Evolutionary conservation across 306 rosid species (phyloP), one percentile per base, ranked within the genome.

Genomic region (Cucumis hystrix): DNA sequence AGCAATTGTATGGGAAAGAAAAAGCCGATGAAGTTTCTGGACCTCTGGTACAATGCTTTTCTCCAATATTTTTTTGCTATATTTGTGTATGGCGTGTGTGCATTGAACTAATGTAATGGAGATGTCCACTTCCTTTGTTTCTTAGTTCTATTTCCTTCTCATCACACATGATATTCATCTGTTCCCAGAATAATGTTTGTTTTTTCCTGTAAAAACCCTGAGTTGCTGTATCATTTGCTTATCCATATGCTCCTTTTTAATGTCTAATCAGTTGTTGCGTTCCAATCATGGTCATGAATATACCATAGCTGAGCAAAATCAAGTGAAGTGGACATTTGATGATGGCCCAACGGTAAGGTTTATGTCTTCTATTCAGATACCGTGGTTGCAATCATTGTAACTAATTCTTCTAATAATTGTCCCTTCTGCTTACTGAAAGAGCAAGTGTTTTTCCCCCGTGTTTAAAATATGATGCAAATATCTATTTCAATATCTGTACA

Each of bases 1-100:
- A 92, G 84, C 96, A 89, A 79, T 79, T 95, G 87, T 89, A 78
- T 64, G 97, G 97, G 77, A 92, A 92, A 83, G 96, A 88, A 72
- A 92, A 90, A 84, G 96, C 92, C 16, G 87, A 85, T 33, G 96
- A 90, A 89, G 93, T 95, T 84, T 86, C 91, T 45, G 91, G 91
- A 25, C 97, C 97, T 54, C 76, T 95, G 97, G 98, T 92, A 85
- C 39, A 79, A 35, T 72, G 55, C 65, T 80, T 54, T 68, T 69
- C 81, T 82, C 37, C 0, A 20, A 17, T 47, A 18, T 51, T 64
- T 80, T 43, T 43, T 13, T 47, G 54, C 54, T 12, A 47, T 47
- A 3, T 47, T 47, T 47, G 54, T 12, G 5, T 47, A 47, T 47
- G 15, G 5, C 5, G 54, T 12, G 54, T 47, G 54, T 47, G 5